phyloP scores from a whole-genome alignment of 768 basidiomycete species.

The Asterophora lycoperdoides region DNA sequence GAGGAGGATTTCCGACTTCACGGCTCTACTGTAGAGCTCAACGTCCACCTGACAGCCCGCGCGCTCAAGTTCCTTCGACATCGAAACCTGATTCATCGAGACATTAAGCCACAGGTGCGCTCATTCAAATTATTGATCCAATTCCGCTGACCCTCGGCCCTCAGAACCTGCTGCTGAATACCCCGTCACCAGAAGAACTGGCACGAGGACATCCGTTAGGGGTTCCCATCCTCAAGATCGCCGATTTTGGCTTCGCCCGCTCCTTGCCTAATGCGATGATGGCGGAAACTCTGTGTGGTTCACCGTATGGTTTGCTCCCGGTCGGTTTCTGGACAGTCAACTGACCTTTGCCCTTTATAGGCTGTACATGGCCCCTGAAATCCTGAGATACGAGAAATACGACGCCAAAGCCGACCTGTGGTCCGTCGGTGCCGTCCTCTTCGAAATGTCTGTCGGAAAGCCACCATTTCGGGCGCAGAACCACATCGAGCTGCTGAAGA shows the following conservation, averaged over 20 bases:
- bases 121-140: not conserved
- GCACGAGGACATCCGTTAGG: conserved; percentile 85
- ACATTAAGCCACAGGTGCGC: conserved; percentile 90
- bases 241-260: conserved; percentile 97
- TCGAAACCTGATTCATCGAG: conserved; percentile 89
- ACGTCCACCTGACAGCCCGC: conserved; percentile 50
- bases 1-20: not conserved
- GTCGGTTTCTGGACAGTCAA: not conserved
- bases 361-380: conserved; percentile 99
- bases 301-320: conserved; percentile 60
- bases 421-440: conserved; percentile 96
- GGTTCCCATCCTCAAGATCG: conserved; percentile 93
- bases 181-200: conserved; percentile 76
- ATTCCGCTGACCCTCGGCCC: not conserved
- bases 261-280: conserved; percentile 88
- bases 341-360: conserved; percentile 32
- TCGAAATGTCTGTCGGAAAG: conserved; percentile 90
- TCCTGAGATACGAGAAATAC: conserved; percentile 94
- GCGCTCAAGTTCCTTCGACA: conserved; percentile 90
- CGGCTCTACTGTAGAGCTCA: not conserved
- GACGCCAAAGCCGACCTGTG: conserved; percentile 97
- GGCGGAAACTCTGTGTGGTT: conserved; percentile 97
- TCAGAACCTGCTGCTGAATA: conserved; percentile 86
- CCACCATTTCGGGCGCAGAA: conserved; percentile 96
- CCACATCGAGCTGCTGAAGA: conserved; percentile 91